Conservation (phyloP, 352 stramenopile species). For the Pythium rhizo-oryzae region DNA sequence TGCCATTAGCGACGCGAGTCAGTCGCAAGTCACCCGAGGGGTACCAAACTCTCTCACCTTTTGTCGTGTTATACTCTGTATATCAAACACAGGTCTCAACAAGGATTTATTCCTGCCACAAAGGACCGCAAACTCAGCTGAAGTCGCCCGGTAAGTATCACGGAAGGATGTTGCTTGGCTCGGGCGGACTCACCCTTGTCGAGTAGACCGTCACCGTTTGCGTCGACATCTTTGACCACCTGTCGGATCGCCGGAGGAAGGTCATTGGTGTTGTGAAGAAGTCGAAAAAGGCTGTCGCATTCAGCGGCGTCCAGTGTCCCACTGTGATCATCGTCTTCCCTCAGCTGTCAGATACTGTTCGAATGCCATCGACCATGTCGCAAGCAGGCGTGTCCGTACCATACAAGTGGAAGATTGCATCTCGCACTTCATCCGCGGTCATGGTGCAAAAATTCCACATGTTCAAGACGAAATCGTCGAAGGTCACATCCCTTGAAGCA, state of each 20-base stretch:
- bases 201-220: constrained; percentile 36
- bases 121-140: constrained; percentile 47
- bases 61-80: constrained; percentile 35
- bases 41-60: constrained; percentile 23
- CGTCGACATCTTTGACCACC: constrained; percentile 39
- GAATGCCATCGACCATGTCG: neutral
- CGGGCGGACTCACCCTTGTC: constrained; percentile 24
- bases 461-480: constrained; percentile 64
- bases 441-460: constrained; percentile 71
- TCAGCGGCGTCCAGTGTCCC: constrained; percentile 46
- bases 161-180: neutral
- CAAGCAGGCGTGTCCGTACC: constrained; percentile 20
- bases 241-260: constrained; percentile 39
- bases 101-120: constrained; percentile 43
- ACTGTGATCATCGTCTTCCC: constrained; percentile 50
- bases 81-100: constrained; percentile 43
- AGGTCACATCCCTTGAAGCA: constrained; percentile 38
- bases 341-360: neutral
- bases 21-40: neutral
- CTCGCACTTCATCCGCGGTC: constrained; percentile 38
- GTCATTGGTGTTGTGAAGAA: constrained; percentile 51
- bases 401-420: constrained; percentile 52
- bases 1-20: neutral
- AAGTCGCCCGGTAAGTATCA: neutral
- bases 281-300: constrained; percentile 53